Conservation (phyloP, 2,329 filamentous ascomycete species). For the Cryphonectria parasitica region DNA sequence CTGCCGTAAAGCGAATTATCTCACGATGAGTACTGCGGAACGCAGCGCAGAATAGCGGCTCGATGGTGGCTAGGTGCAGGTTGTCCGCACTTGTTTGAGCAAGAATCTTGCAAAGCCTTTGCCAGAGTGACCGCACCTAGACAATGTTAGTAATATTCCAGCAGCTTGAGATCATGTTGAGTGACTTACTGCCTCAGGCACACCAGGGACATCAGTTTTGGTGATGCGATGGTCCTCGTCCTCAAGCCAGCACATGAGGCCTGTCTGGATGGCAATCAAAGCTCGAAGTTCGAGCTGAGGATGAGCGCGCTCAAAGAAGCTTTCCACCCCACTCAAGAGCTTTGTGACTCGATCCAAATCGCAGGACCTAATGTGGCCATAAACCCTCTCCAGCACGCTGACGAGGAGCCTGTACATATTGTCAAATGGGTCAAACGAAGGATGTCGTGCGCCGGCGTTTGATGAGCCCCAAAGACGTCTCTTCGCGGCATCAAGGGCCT, state of each 20-base stretch:
- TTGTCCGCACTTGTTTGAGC: slow-evolving; percentile 42
- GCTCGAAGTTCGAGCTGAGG: slow-evolving; percentile 56
- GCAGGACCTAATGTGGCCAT: slow-evolving; percentile 43
- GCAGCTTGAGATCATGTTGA: slow-evolving; percentile 16
- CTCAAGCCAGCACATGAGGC: slow-evolving; percentile 65
- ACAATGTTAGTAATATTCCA: slow-evolving; percentile 34
- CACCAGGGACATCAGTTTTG: slow-evolving; percentile 44
- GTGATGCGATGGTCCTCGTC: slow-evolving; percentile 54
- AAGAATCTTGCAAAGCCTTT: slow-evolving; percentile 48
- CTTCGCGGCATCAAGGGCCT: slow-evolving; percentile 67
- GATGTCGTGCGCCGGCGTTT: slow-evolving; percentile 43
- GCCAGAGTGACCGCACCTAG: slow-evolving; percentile 56
- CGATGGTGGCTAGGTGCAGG: slow-evolving; percentile 56
- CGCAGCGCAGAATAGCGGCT: slow-evolving; percentile 57
- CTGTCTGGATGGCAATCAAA: slow-evolving; percentile 64
- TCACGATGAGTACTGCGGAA: slow-evolving; percentile 61
- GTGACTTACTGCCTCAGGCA: slow-evolving; percentile 51
- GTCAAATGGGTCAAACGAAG: slow-evolving; percentile 65
- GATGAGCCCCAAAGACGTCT: slow-evolving; percentile 68
- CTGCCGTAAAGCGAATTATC: slow-evolving; percentile 55
- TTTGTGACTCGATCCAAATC: slow-evolving; percentile 36
- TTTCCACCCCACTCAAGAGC: slow-evolving; percentile 58
- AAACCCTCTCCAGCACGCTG: slow-evolving; percentile 57
- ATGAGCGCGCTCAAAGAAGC: slow-evolving; percentile 56
- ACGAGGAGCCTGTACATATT: slow-evolving; percentile 66